Conservation (phyloP, 2,329 filamentous ascomycete genomes). For the Lecanosticta acicola region DNA sequence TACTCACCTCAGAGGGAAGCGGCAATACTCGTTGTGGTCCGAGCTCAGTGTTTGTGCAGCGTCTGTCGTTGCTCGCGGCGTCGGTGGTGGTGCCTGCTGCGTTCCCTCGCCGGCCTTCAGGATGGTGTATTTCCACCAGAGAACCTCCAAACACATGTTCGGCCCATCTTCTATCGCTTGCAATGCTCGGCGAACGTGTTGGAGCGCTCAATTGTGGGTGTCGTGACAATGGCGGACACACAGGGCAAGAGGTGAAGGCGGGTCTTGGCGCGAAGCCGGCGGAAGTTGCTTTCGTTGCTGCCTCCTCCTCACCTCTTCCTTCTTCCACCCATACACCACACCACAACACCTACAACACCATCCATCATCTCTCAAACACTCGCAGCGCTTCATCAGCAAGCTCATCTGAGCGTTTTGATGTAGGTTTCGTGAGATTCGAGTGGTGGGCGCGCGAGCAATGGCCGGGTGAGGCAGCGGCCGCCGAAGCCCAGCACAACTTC, state of each 20-base stretch:
- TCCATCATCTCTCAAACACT: background rate
- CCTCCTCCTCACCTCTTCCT: background rate
- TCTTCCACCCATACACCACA: slow-evolving; percentile 2
- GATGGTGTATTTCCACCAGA: slow-evolving; percentile 2
- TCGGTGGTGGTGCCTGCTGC: background rate
- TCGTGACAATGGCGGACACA: background rate
- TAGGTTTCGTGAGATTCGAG: slow-evolving; percentile 1
- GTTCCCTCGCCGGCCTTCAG: background rate
- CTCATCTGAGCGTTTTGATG: slow-evolving; percentile 2
- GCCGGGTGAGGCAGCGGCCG: slow-evolving; percentile 1
- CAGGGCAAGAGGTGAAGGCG: background rate
- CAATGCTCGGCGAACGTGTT: background rate
- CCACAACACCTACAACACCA: slow-evolving; percentile 1
- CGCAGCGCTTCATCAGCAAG: background rate
- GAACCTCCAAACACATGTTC: background rate
- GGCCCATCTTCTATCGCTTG: background rate
- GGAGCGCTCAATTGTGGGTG: background rate
- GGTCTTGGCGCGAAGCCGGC: slow-evolving; percentile 3
- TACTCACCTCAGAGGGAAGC: no score
- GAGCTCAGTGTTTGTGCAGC: background rate
- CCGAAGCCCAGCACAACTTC: background rate
- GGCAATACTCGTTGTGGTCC: background rate
- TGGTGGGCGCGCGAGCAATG: slow-evolving; percentile 1
- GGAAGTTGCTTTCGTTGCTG: background rate
- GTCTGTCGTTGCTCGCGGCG: no score